Conservation (phyloP, 768 basidiomycete species). For the Imleria badia region DNA sequence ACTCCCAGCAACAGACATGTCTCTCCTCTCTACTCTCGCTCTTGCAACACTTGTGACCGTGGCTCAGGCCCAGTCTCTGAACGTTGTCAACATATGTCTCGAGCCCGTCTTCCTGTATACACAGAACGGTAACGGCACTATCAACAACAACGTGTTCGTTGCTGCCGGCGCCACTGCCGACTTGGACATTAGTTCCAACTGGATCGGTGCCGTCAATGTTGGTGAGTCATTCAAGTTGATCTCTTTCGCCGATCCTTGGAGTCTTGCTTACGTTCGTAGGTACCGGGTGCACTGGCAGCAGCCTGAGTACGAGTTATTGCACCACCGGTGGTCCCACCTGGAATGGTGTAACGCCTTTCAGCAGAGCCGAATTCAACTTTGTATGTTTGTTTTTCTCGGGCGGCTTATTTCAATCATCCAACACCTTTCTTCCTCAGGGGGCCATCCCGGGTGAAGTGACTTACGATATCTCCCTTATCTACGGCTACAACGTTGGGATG, state of each 20-base stretch:
- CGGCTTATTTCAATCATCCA: not conserved
- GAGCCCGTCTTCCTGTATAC: slow-evolving; percentile 31
- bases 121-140: slow-evolving; percentile 28
- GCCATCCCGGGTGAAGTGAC: slow-evolving; percentile 29
- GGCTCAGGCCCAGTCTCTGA: slow-evolving; percentile 29
- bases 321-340: slow-evolving; percentile 32
- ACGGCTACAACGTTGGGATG: slow-evolving; percentile 36
- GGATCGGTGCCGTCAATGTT: slow-evolving; percentile 32
- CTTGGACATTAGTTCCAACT: slow-evolving; percentile 31
- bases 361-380: slow-evolving; percentile 34
- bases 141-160: slow-evolving; percentile 28
- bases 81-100: slow-evolving; percentile 26
- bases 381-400: no score
- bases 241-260: not conserved
- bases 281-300: slow-evolving; percentile 31
- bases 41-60: slow-evolving; percentile 19
- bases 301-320: slow-evolving; percentile 21
- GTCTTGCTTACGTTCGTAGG: slow-evolving; percentile 18
- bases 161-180: slow-evolving; percentile 22
- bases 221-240: slow-evolving; percentile 19
- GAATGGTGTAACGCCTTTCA: slow-evolving; percentile 33
- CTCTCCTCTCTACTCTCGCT: slow-evolving; percentile 16
- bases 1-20: slow-evolving; percentile 17
- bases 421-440: slow-evolving; percentile 4
- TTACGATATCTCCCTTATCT: slow-evolving; percentile 35